Base-by-base conservation (phyloP, 148 eudicot genomes). In the Camellia lanceoleosa region DNA sequence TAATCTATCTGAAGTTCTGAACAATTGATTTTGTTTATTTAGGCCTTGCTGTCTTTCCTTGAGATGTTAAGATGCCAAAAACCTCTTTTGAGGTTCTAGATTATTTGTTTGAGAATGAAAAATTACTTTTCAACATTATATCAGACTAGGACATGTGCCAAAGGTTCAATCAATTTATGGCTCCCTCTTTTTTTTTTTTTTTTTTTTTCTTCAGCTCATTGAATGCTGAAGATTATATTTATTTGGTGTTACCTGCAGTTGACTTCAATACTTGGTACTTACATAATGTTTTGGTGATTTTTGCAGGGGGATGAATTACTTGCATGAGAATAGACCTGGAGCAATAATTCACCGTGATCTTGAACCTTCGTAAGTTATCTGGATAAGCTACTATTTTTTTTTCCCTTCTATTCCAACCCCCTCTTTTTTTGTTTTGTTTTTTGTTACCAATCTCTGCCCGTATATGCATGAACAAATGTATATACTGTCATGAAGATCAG, bases 341-440 rank as follows among this genome's bases (percentile, higher is more conserved):
- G 88, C 98, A 80, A 88, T 96, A 74, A 92, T 96, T 80, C 98
- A 95, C 63, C 87, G 97, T 73, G 98, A 96, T 83, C 98, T 96
- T 75, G 98, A 96, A 85, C 98, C 99, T 84, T 90, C 99, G 99
- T 96, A 89, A 88, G 98, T 91, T 74, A 49, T 54, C 68, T 56
- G 80, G 63, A 73, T 70, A 67, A 66, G 30, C 30, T 72, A 20
- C 38, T 43, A 52, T 11, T 75, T n/a, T 58, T 75, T 12, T 30
- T 52, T 38, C 1, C 38, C 38, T 30, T 30, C 38, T 30, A 30
- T 30, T 30, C 38, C 38, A 30, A 30, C 1, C 38, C 38, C 38
- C 38, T 30, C 38, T 30, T 46, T 42, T 59, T 23, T 71, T 67
- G 14, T 77, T n/a, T 20, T 46, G 54, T 3, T 19, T 2, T 4